phyloP scores from a whole-genome alignment of 257 asterid genomes.

The Primulina eburnea region DNA sequence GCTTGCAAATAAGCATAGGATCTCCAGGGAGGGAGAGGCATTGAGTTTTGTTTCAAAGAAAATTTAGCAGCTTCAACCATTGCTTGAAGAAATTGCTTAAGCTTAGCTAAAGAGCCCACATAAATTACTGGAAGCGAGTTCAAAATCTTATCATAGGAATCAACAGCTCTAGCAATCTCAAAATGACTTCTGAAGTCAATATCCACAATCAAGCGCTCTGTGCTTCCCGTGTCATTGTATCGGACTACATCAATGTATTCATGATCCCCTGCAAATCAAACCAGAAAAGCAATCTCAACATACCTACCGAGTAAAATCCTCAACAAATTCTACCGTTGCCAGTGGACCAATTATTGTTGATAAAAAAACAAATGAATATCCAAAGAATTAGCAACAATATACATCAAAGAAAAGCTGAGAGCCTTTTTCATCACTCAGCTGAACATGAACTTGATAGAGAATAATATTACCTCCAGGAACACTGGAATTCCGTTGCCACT shows the following conservation, averaged over 20 bases:
- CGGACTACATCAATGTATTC: conserved; percentile 60
- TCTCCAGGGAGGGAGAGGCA: conserved; percentile 89
- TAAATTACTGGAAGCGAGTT: conserved; percentile 59
- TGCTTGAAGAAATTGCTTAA: conserved; percentile 55
- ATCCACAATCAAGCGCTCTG: conserved; percentile 55
- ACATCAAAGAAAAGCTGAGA: background rate
- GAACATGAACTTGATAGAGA: conserved; percentile 4
- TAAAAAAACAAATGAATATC: background rate
- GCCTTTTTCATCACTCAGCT: background rate
- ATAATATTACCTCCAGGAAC: conserved; percentile 64
- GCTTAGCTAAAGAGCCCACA: conserved; percentile 54
- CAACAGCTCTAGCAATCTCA: conserved; percentile 82
- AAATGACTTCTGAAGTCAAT: conserved; percentile 73
- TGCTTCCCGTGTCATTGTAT: conserved; percentile 34
- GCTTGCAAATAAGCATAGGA: conserved; percentile 60
- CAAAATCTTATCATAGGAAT: conserved; percentile 56
- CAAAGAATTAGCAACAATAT: background rate
- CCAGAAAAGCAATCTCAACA: background rate
- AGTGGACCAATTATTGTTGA: background rate
- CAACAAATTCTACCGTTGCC: background rate
- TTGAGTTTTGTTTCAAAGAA: conserved; percentile 70
- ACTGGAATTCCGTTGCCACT: conserved; percentile 62
- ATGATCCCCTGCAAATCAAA: conserved; percentile 55
- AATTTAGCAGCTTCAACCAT: conserved; percentile 79
- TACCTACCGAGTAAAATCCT: background rate